Evolutionary conservation across 805 yeast genomes (phyloP).

Genomic region (Pichia cephalocereana): DNA sequence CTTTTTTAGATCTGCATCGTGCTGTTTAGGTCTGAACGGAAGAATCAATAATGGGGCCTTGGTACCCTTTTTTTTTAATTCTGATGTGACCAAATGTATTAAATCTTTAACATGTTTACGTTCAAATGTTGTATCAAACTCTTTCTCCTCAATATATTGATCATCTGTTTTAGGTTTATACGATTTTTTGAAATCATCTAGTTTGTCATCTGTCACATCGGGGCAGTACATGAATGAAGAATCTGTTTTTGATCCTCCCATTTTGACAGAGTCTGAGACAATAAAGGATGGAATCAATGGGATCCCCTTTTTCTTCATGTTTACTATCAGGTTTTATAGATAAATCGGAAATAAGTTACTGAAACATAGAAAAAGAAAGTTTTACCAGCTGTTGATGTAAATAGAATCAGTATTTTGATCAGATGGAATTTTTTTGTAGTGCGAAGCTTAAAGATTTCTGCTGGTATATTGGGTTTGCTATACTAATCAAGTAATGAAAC

Average conservation of each 20-base stretch:
- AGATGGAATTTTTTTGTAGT: too few species aligned
- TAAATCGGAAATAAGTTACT: too few species aligned
- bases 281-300: constrained; percentile 3
- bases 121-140: constrained; percentile 36
- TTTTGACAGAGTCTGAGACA: constrained; percentile 1
- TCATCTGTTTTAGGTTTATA: constrained; percentile 23
- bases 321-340: not conserved
- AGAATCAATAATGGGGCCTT: constrained; percentile 66
- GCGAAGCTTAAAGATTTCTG: too few species aligned
- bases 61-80: constrained; percentile 59
- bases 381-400: too few species aligned
- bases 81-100: constrained; percentile 63
- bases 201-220: constrained; percentile 4
- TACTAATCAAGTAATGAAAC: too few species aligned
- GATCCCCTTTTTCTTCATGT: not conserved
- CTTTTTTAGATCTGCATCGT: constrained; percentile 47
- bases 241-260: not conserved
- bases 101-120: constrained; percentile 59
- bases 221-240: constrained; percentile 27
- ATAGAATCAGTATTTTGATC: too few species aligned
- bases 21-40: constrained; percentile 67
- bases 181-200: constrained; percentile 20
- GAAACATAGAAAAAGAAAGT: too few species aligned
- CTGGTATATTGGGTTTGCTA: too few species aligned
- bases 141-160: constrained; percentile 14